Evolutionary conservation across 2,329 filamentous ascomycete species (phyloP), one percentile per base, ranked within the genome.

Genomic region (Cyclaneusma minus): DNA sequence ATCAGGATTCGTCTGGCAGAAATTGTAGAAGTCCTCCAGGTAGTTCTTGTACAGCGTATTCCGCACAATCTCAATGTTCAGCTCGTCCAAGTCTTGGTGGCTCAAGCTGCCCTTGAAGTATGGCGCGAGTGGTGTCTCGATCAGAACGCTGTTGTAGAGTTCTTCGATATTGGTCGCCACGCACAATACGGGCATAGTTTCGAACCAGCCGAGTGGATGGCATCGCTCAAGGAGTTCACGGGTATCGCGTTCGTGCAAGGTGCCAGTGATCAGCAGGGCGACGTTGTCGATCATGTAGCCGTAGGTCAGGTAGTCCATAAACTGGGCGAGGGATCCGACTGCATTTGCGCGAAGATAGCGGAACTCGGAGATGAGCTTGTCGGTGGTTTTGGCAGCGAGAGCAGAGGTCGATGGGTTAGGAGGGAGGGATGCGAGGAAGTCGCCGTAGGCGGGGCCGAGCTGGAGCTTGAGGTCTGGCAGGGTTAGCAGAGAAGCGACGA

Each of bases 271-370:
- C 45, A 98, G 72, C 21, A 98, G 75, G 20, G 91, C 89, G 28
- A 98, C 84, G 45, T 98, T 98, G 58, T 98, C 89, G 55, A 98
- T 98, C 89, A 98, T 98, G 64, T 98, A 98, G 35, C 85, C 87
- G 52, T 98, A 98, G 2, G 89, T 98, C 34, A 98, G 63, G 55
- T 93, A 98, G 54, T 95, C 84, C 70, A 98, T 84, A 54, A 98
- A 98, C 49, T 82, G 84, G 35, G 85, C 77, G 19, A 94, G 71
- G 1, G 84, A 82, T 10, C 89, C 89, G 3, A 82, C 82, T 15
- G 87, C 81, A 49, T 98, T 93, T 35, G 85, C 84, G 41, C 91
- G 82, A 23, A 98, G 67, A 52, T 98, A 98, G 48, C 84, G 77
- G 54, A 98, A 98, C 54, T 98, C 89, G 39, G 85, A 78, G 37